Base-by-base conservation (phyloP, 164 flowering plant genomes). In the Malania oleifera region DNA sequence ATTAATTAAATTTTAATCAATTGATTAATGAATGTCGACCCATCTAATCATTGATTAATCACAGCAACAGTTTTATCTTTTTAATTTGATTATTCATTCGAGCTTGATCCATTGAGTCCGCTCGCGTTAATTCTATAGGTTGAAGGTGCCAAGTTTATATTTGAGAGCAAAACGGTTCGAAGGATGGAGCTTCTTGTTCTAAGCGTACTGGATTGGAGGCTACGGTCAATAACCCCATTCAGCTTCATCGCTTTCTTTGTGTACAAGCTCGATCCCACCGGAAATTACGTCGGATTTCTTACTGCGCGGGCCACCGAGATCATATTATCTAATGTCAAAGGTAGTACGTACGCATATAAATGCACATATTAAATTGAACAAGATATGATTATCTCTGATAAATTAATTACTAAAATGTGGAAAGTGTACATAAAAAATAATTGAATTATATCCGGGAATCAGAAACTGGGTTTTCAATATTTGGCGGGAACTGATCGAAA, bases 111-210 rank as follows among this genome's bases (percentile, higher is more conserved):
- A 38, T 28, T 34, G 25, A 53, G 56, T 49, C 20, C 19, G 26
- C 4, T 40, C 35, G 41, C 5, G 28, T 65, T 56, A n/a, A 31
- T 39, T 60, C 13, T 39, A 17, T 31, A 83, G 98, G 77, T 83
- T 5, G 84, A 82, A 62, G 82, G 83, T 20, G 70, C 84, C 6
- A 79, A 83, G 47, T 83, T 72, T 65, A 66, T 86, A 19, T 92
- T 92, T 62, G 89, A 89, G 56, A 76, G 90, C 3, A 77, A 74
- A 67, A 87, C 85, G 4, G 77, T 92, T 14, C 68, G 57, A 6
- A 78, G 91, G 38, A 89, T 89, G 97, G 98, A 92, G 62, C 71
- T 92, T 56, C 80, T 82, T 19, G 85, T 92, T 10, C 85, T 92
- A 0, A 60, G 63, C 24, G 83, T 78, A 15, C 44, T 92, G 31